Conservation (phyloP, 441 rosid genomes). For the Arabidopsis hybrid region DNA sequence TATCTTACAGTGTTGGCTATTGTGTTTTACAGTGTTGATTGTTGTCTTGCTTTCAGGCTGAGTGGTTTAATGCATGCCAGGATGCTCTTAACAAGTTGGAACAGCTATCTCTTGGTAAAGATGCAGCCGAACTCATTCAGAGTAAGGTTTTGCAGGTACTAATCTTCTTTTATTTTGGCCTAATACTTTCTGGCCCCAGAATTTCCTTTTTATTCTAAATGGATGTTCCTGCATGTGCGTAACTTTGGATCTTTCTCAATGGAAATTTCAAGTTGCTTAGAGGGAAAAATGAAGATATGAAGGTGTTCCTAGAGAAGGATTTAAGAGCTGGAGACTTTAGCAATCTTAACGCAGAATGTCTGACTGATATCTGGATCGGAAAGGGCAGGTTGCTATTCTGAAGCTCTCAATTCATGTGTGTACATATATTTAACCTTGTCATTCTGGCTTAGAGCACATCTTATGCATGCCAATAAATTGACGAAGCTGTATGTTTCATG, state of each 20-base stretch:
- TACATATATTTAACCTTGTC: slow-evolving; percentile 40
- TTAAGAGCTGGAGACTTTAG: slow-evolving; percentile 77
- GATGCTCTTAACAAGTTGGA: slow-evolving; percentile 78
- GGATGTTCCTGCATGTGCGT: slow-evolving; percentile 17
- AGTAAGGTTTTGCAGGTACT: slow-evolving; percentile 80
- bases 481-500: slow-evolving; percentile 21
- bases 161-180: slow-evolving; percentile 36
- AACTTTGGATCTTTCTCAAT: slow-evolving; percentile 37
- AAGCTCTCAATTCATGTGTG: slow-evolving; percentile 44
- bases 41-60: slow-evolving; percentile 59
- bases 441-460: slow-evolving; percentile 28
- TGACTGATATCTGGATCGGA: slow-evolving; percentile 97
- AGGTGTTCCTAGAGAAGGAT: slow-evolving; percentile 68
- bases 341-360: slow-evolving; percentile 86
- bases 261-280: slow-evolving; percentile 62
- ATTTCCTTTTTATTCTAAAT: slow-evolving; percentile 21
- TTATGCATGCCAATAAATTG: slow-evolving; percentile 21
- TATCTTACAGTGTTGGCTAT: slow-evolving; percentile 27
- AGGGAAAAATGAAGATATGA: slow-evolving; percentile 78
- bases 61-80: slow-evolving; percentile 82
- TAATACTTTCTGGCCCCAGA: slow-evolving; percentile 21
- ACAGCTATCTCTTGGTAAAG: slow-evolving; percentile 75
- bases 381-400: slow-evolving; percentile 75
- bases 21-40: slow-evolving; percentile 28
- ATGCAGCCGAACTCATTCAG: slow-evolving; percentile 71